Conservation (phyloP, 495 filamentous ascomycete genomes). For the Annulohypoxylon maeteangense region DNA sequence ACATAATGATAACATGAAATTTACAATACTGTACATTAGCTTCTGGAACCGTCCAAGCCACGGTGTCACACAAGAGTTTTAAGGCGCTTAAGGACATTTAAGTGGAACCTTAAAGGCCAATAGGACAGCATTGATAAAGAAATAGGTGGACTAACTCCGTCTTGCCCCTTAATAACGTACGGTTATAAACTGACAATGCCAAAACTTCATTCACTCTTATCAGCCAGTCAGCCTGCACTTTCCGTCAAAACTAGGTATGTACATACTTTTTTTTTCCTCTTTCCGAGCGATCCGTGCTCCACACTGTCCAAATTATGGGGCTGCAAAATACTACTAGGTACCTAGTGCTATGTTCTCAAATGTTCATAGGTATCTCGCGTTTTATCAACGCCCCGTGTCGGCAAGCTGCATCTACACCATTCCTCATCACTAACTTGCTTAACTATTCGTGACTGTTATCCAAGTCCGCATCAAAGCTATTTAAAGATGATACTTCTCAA, state of each 20-base stretch:
- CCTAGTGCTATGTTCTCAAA: no score
- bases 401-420: not conserved
- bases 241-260: conserved; percentile 9
- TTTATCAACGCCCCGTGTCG: not conserved
- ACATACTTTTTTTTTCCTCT: conserved; percentile 8
- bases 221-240: no score
- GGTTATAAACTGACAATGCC: conserved; percentile 22
- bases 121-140: not conserved
- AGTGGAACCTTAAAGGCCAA: not conserved
- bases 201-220: not conserved
- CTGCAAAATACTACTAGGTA: not conserved
- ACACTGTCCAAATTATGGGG: conserved; percentile 12
- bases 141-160: not conserved
- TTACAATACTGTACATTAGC: conserved; percentile 5
- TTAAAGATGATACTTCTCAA: no score
- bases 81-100: not conserved
- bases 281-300: conserved; percentile 41
- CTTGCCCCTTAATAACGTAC: not conserved
- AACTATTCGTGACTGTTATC: no score
- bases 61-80: not conserved
- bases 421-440: not conserved
- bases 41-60: not conserved
- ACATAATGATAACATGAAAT: not conserved
- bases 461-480: not conserved
- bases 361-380: conserved; percentile 6